A percentile compares a stretch with the other conserved stretches of the same genome.
These are phyloP conservation scores for Drechslera avenae DNA, from an alignment of 2,329 filamentous ascomycete genomes.

Conservation along the genomic window DNA sequence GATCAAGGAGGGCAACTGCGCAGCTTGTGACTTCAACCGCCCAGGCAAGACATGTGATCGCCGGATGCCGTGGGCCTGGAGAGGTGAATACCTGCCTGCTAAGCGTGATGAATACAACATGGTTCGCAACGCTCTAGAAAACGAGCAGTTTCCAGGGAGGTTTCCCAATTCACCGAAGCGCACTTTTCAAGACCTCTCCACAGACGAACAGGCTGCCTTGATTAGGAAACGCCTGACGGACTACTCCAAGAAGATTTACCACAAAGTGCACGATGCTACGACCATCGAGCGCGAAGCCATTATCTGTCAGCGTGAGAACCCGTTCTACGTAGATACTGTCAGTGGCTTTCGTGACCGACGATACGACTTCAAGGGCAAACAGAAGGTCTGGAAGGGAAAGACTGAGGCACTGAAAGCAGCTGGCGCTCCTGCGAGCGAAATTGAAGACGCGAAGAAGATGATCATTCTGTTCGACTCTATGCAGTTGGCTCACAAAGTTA, in stretches of 20 bases:
- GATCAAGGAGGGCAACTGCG: constrained; percentile 94
- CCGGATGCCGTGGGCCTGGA: constrained; percentile 94
- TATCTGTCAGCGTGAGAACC: constrained; percentile 97
- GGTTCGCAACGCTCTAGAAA: constrained; percentile 89
- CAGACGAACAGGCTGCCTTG: constrained; percentile 80
- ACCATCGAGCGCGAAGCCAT: constrained; percentile 95
- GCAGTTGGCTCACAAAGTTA: constrained; percentile 97
- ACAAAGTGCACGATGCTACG: constrained; percentile 95
- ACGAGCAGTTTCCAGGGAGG: constrained; percentile 87
- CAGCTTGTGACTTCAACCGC: constrained; percentile 96
- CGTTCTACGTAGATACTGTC: constrained; percentile 97
- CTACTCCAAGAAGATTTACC: constrained; percentile 98
- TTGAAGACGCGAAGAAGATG: constrained; percentile 99
- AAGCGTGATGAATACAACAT: constrained; percentile 99
- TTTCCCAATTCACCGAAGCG: constrained; percentile 70
- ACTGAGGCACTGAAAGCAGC: constrained; percentile 83
- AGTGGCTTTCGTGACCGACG: constrained; percentile 94
- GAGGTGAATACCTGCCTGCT: constrained; percentile 94
- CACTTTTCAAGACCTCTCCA: constrained; percentile 78
- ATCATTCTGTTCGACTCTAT: constrained; percentile 93
- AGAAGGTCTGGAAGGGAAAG: constrained; percentile 98
- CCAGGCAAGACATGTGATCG: constrained; percentile 97
- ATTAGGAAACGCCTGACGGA: constrained; percentile 86
- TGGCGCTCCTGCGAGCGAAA: constrained; percentile 74
- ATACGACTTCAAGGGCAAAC: constrained; percentile 97